phyloP scores from a whole-genome alignment of 2,329 filamentous ascomycete genomes.

The Fusarium tupiense region DNA sequence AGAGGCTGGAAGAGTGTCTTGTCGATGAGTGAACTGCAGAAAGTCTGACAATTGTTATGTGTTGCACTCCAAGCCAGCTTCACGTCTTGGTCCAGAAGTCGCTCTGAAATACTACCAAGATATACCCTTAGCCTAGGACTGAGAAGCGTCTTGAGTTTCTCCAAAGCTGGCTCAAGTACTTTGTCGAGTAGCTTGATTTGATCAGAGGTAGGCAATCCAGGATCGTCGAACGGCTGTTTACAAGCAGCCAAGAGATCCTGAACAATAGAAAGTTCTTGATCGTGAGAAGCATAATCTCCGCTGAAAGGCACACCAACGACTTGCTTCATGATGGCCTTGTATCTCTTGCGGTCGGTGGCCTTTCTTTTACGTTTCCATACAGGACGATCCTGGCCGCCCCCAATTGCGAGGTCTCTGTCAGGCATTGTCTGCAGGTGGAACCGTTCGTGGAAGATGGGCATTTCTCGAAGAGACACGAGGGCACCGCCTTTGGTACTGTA shows the following conservation, averaged over 20 bases:
- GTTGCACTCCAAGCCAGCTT: constrained; percentile 46
- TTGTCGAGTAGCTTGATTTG: constrained; percentile 22
- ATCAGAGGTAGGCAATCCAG: constrained; percentile 14
- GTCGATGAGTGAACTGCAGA: constrained; percentile 51
- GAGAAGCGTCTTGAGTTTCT: constrained; percentile 41
- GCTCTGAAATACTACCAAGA: constrained; percentile 43
- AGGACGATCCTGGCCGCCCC: constrained; percentile 16
- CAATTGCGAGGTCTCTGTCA: constrained; percentile 24
- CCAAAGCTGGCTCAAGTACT: constrained; percentile 20
- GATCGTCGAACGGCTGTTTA: constrained; percentile 34
- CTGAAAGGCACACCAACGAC: constrained; percentile 51
- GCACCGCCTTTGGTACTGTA: constrained; percentile 41
- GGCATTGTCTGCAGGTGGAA: constrained; percentile 37
- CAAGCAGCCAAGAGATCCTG: constrained; percentile 41
- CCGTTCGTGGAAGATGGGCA: constrained; percentile 27
- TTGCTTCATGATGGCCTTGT: constrained; percentile 54
- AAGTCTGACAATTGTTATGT: constrained; percentile 52
- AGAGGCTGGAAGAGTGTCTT: constrained; percentile 43
- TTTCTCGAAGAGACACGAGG: constrained; percentile 41
- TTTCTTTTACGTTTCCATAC: constrained; percentile 25
- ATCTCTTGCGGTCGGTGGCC: constrained; percentile 40
- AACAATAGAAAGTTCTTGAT: constrained; percentile 44
- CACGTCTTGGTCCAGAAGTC: constrained; percentile 42
- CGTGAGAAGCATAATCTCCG: constrained; percentile 37
- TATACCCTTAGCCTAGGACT: constrained; percentile 42